phyloP scores from a whole-genome alignment of 2,329 filamentous ascomycete species.

The Stachybotrys echinatus region DNA sequence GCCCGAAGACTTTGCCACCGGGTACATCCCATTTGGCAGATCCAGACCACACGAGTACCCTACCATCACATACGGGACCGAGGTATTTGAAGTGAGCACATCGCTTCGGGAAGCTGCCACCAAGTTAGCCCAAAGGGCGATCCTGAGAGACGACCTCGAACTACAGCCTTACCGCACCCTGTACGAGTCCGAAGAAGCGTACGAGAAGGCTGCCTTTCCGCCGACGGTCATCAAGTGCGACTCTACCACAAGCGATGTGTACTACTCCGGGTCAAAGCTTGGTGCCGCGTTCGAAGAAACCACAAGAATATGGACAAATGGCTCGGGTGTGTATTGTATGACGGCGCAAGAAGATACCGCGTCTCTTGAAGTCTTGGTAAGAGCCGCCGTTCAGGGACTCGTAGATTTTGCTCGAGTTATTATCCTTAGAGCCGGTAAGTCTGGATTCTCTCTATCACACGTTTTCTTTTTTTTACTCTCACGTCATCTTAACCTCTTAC shows the following conservation, averaged over 20 bases:
- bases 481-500: no score
- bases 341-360: slow-evolving; percentile 71
- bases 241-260: slow-evolving; percentile 65
- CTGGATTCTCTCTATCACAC: not conserved
- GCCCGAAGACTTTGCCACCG: slow-evolving; percentile 57
- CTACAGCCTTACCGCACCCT: slow-evolving; percentile 48
- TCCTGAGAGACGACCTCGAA: slow-evolving; percentile 43
- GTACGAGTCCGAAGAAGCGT: slow-evolving; percentile 40
- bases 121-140: slow-evolving; percentile 43
- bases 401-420: slow-evolving; percentile 65
- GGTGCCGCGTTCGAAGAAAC: slow-evolving; percentile 61
- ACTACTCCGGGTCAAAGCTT: slow-evolving; percentile 59
- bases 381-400: slow-evolving; percentile 48
- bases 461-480: not conserved
- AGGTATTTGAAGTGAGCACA: slow-evolving; percentile 63
- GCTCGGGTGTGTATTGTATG: slow-evolving; percentile 62
- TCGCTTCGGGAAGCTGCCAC: slow-evolving; percentile 50
- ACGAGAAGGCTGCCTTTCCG: slow-evolving; percentile 33
- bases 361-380: slow-evolving; percentile 58
- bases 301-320: slow-evolving; percentile 60
- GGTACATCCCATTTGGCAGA: slow-evolving; percentile 63
- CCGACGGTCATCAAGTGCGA: slow-evolving; percentile 62
- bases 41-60: slow-evolving; percentile 52
- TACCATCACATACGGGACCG: slow-evolving; percentile 57
- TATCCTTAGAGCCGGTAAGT: slow-evolving; percentile 55